Base-by-base conservation (phyloP, 129 eudicot species). In the Calendula officinalis region DNA sequence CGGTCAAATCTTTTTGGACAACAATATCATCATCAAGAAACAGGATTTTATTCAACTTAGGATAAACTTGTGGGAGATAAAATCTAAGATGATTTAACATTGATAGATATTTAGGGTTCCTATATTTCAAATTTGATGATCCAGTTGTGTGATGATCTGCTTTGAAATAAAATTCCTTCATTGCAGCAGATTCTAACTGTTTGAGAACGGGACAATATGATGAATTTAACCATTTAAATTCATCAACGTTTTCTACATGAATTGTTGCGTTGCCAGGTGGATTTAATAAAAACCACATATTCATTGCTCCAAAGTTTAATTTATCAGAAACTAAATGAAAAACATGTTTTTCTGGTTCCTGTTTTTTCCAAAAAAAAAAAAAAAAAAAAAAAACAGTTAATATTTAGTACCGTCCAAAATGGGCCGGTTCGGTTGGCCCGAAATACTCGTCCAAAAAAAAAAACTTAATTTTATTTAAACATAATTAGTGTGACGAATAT, bases 291-390 rank as follows among this genome's bases (percentile, higher is more conserved):
- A 92, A 92, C 99, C 96, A 92, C 99, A 92, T 92, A 40, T 83
- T 92, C 96, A 85, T 85, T 2, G 99, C 99, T 32, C 85, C 98
- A 81, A 85, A 92, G 80, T 92, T 92, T 68, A 92, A 73, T 61
- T 92, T 85, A 74, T 92, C 95, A 32, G 95, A 78, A 49, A 88
- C 99, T 36, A 88, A 87, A 83, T 88, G 96, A 61, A 88, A 92
- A 40, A 92, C 99, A 53, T 92, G 99, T 67, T 92, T 92, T 75
- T 83, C 96, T 5, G 96, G 99, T 43, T 92, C 99, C 97, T 94
- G 90, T 75, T 80, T 67, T 39, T 47, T 8, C 72, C 66, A 33
- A 84, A 55, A 68, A 64, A 52, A 73, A 50, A 64, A 60, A 56
- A 12, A 32, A n/a, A 33, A 84, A 55, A 68, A 64, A 52, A 73